Percentiles rank a stretch among this genome's conserved stretches.
Evolutionary conservation across 768 basidiomycete genomes (phyloP).

Genomic region (Goffeauzyma gilvescens): DNA sequence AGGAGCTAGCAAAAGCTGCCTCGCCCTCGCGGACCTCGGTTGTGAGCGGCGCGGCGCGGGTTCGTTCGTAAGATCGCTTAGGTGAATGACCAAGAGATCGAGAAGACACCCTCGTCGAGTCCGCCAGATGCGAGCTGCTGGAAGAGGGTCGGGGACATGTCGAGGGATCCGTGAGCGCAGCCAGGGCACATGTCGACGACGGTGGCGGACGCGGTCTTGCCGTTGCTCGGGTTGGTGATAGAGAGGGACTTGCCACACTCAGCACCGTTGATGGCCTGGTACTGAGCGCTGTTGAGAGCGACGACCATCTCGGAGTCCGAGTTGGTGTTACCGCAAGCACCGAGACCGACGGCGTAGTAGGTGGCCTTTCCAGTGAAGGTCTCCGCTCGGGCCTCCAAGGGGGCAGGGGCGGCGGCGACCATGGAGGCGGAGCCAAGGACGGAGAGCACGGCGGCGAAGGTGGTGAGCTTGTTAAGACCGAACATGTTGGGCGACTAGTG

Average conservation of each 20-base stretch:
- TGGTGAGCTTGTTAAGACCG: slow-evolving; percentile 15
- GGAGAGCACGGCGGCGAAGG: slow-evolving; percentile 12
- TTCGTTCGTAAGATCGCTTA: no score
- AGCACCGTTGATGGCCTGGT: slow-evolving; percentile 13
- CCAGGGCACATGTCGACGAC: slow-evolving; percentile 28
- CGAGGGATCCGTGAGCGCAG: slow-evolving; percentile 22
- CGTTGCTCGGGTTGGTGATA: slow-evolving; percentile 23
- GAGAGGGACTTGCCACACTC: slow-evolving; percentile 21
- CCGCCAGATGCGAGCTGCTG: slow-evolving; percentile 1
- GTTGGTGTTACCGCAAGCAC: slow-evolving; percentile 8
- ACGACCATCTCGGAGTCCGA: slow-evolving; percentile 18
- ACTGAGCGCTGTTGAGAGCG: slow-evolving; percentile 20
- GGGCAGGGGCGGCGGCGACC: slow-evolving; percentile 5
- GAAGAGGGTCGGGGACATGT: slow-evolving; percentile 23
- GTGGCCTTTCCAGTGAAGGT: slow-evolving; percentile 28
- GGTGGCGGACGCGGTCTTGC: slow-evolving; percentile 17
- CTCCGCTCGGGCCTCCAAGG: no score
- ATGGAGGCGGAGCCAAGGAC: slow-evolving; percentile 14
- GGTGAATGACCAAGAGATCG: slow-evolving; percentile 5
- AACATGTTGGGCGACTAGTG: slow-evolving; percentile 19
- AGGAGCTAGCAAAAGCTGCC: no score
- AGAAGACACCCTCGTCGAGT: slow-evolving; percentile 5
- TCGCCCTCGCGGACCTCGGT: no score
- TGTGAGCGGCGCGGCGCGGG: no score
- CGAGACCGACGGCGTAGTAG: slow-evolving; percentile 35